phyloP scores from a whole-genome alignment of 495 filamentous ascomycete species.

The Penicillium alfredii region DNA sequence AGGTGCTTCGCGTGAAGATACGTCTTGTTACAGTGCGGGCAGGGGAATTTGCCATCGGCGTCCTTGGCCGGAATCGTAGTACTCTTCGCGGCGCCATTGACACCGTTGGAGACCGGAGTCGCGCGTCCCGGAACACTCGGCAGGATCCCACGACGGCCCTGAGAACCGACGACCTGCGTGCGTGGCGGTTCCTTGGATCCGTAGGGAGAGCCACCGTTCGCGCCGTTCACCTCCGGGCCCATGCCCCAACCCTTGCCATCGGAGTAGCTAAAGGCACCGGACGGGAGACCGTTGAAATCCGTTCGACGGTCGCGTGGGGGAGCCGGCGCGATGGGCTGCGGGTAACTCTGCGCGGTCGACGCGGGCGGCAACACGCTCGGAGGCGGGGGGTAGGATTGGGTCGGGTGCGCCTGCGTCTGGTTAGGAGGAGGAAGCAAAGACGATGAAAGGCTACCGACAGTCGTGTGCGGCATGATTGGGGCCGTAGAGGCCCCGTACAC shows the following conservation, averaged over 20 bases:
- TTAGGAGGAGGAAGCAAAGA: constrained; percentile 45
- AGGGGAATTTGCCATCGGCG: constrained; percentile 93
- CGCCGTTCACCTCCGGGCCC: constrained; percentile 34
- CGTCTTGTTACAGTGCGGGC: constrained; percentile 93
- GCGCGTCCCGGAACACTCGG: constrained; percentile 81
- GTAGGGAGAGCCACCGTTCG: constrained; percentile 39
- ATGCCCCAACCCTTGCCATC: constrained; percentile 42
- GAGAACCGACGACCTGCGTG: constrained; percentile 86
- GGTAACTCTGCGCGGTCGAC: constrained; percentile 58
- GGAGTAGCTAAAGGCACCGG: constrained; percentile 50
- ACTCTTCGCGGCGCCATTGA: constrained; percentile 59
- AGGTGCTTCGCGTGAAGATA: constrained; percentile 97
- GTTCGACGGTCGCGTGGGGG: constrained; percentile 54
- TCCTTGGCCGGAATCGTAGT: constrained; percentile 84
- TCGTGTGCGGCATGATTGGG: constrained; percentile 47
- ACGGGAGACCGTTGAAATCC: constrained; percentile 54
- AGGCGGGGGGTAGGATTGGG: constrained; percentile 55
- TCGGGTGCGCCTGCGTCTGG: constrained; percentile 47
- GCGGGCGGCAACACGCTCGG: constrained; percentile 60
- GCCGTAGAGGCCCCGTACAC: constrained; percentile 46
- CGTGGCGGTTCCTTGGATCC: constrained; percentile 53
- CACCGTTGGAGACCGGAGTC: constrained; percentile 56
- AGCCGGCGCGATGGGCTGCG: constrained; percentile 66
- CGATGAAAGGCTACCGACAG: constrained; percentile 54
- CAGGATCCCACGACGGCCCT: constrained; percentile 80